A percentile compares a stretch with the other conserved stretches of the same genome.
Evolutionary conservation across 176 grass and related monocot genomes (phyloP).

Genomic region (Oryza nivara): DNA sequence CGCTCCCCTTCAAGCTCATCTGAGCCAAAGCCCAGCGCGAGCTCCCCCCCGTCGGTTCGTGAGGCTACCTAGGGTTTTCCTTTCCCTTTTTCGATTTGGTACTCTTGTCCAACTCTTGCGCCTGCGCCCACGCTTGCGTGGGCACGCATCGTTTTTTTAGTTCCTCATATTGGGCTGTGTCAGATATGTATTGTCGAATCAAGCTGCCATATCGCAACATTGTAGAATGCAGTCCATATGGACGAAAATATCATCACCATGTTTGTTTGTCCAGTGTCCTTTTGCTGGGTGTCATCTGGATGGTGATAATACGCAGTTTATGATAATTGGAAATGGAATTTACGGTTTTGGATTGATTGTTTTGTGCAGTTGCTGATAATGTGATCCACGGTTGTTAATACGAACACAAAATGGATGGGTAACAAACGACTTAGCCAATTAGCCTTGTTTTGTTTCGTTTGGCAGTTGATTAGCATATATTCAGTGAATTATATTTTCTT

Average conservation of each 20-base stretch:
- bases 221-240: constrained; percentile 8
- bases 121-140: neutral
- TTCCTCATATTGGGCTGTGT: constrained; percentile 1
- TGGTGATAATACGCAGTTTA: constrained; percentile 5
- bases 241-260: constrained; percentile 33
- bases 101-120: neutral
- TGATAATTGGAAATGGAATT: constrained; percentile 7
- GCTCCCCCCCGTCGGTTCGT: neutral
- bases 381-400: neutral
- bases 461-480: neutral
- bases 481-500: neutral
- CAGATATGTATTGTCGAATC: constrained; percentile 28
- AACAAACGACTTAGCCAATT: neutral
- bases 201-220: constrained; percentile 32
- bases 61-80: constrained; percentile 50
- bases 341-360: neutral
- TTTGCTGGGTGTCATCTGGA: neutral
- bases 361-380: neutral
- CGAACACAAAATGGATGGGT: neutral
- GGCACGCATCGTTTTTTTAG: constrained; percentile 1
- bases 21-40: constrained; percentile 31
- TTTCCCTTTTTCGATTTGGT: constrained; percentile 19
- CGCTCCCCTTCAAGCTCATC: constrained; percentile 96
- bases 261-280: constrained; percentile 6
- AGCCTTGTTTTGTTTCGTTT: neutral